phyloP scores from a whole-genome alignment of 2,329 filamentous ascomycete genomes.

The Colletotrichum agaves region DNA sequence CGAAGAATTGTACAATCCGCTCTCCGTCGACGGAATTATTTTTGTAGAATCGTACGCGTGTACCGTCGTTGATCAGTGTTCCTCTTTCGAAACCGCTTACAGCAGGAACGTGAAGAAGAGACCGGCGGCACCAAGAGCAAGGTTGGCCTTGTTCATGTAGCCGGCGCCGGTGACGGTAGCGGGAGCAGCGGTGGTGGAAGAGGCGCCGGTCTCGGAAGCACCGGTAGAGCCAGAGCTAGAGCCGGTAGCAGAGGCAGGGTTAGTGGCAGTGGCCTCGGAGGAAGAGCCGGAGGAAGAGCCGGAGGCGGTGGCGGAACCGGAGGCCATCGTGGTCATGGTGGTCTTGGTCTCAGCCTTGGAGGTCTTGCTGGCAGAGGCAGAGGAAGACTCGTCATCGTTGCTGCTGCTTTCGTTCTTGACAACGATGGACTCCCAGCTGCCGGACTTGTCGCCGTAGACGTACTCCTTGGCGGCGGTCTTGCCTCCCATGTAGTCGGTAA shows the following conservation, averaged over 20 bases:
- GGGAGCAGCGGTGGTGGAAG: conserved; percentile 13
- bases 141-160: conserved; percentile 38
- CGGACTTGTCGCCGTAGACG: conserved; percentile 60
- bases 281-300: conserved; percentile 18
- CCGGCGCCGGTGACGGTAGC: conserved; percentile 33
- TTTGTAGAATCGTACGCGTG: conserved; percentile 26
- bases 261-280: conserved; percentile 9
- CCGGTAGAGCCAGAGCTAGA: conserved; percentile 18
- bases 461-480: conserved; percentile 61
- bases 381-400: conserved; percentile 35
- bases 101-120: conserved; percentile 39
- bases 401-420: conserved; percentile 45
- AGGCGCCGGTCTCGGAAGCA: conserved; percentile 9
- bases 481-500: conserved; percentile 66
- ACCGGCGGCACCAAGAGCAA: conserved; percentile 36
- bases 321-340: conserved; percentile 32
- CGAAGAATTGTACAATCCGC: conserved; percentile 35
- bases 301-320: conserved; percentile 20
- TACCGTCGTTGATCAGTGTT: conserved; percentile 25
- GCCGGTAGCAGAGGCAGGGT: conserved; percentile 10
- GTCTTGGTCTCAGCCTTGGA: conserved; percentile 37
- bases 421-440: conserved; percentile 63
- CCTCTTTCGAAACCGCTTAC: conserved; percentile 25
- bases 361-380: conserved; percentile 36
- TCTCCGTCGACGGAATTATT: conserved; percentile 34